Evolutionary conservation across 768 basidiomycete genomes (phyloP).

Genomic region (Lactarius vividus): DNA sequence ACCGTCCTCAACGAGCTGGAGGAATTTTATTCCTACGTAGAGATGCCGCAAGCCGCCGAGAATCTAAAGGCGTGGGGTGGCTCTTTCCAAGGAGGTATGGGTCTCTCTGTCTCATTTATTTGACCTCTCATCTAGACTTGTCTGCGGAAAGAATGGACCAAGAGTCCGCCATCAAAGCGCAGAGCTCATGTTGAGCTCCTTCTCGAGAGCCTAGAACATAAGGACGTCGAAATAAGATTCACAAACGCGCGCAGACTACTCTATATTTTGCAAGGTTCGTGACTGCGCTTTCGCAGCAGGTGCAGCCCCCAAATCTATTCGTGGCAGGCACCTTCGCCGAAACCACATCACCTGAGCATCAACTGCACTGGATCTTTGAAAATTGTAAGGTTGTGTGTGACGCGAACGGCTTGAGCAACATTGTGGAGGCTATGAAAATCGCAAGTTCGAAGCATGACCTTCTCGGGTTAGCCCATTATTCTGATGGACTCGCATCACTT

Average conservation of each 20-base stretch:
- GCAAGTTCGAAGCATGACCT: constrained; percentile 85
- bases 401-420: constrained; percentile 77
- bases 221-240: constrained; percentile 80
- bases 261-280: constrained; percentile 86
- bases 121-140: constrained; percentile 23
- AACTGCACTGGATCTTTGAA: constrained; percentile 93
- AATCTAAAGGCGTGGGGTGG: constrained; percentile 87
- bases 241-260: constrained; percentile 82
- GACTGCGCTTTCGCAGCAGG: constrained; percentile 8
- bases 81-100: constrained; percentile 72
- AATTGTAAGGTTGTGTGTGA: constrained; percentile 84
- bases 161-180: constrained; percentile 56
- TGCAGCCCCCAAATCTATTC: constrained; percentile 13
- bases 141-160: constrained; percentile 70
- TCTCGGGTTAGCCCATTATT: constrained; percentile 51
- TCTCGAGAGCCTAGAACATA: constrained; percentile 84
- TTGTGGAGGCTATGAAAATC: constrained; percentile 87
- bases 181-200: constrained; percentile 75
- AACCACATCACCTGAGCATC: constrained; percentile 88
- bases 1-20: constrained; percentile 95
- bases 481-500: neutral
- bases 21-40: constrained; percentile 97
- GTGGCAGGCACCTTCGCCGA: constrained; percentile 82
- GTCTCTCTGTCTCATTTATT: constrained; percentile 12
- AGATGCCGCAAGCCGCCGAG: constrained; percentile 87